Evolutionary conservation across 2,329 filamentous ascomycete genomes (phyloP), one percentile per base, ranked within the genome.

Genomic region (Calonectria naviculata): DNA sequence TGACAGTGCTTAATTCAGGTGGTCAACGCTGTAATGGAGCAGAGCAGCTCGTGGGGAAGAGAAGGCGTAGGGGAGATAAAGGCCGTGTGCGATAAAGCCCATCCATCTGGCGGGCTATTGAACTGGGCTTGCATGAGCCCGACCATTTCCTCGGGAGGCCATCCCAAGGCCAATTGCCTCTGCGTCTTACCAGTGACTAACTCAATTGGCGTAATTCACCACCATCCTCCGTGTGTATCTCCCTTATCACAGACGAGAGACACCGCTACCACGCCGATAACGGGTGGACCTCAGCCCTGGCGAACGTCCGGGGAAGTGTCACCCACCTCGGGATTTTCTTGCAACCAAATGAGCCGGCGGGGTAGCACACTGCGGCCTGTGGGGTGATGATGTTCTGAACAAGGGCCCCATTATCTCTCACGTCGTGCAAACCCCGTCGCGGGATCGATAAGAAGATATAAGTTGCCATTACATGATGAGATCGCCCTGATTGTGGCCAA

Each of bases 391-490:
- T 36, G 34, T 12, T 36, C 5, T 15, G 41, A 42, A 26, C 29
- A 29, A 6, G 41, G n/a, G 29, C 12, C 21, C 17, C n/a, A 41
- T 42, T 65, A 65, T 54, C 47, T 28, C 21, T 21, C 5, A 4
- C 19, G 9, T 34, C 34, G 36, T 4, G 8, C 36, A 36, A 19
- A 29, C 15, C n/a, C 21, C 29, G 21, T 21, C 28, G 19, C 58
- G 60, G 29, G 21, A 38, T 28, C 41, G 64, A 66, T 66, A 66
- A 66, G 64, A 12, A 29, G 49, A 24, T 46, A 34, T 24, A 36
- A 10, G 36, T 60, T 66, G 29, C 64, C 64, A 66, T 66, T 66
- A 60, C 64, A 58, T 66, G 64, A 66, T 66, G 47, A 19, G 63
- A 65, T 65, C 63, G 47, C 28, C 63, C 47, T 65, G 26, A 29